phyloP scores from a whole-genome alignment of 495 filamentous ascomycete genomes.

The Barbatosphaeria neglecta region DNA sequence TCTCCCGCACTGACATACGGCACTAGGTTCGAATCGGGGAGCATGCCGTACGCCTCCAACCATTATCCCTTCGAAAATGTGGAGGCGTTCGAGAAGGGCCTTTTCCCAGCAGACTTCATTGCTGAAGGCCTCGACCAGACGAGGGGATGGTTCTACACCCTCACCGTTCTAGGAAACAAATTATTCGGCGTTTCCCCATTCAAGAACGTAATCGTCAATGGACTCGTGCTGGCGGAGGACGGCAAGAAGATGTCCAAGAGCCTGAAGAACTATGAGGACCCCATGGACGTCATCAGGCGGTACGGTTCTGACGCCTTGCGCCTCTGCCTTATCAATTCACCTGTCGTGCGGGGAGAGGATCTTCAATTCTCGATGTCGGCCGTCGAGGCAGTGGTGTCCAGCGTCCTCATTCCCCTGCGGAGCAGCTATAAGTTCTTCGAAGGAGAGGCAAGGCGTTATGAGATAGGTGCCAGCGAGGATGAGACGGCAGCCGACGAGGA shows the following conservation, averaged over 20 bases:
- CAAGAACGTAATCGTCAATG: constrained; percentile 95
- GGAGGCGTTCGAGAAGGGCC: constrained; percentile 61
- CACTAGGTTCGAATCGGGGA: constrained; percentile 51
- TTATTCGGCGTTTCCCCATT: constrained; percentile 84
- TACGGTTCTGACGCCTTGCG: constrained; percentile 92
- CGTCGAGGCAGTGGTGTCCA: constrained; percentile 91
- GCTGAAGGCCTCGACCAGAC: constrained; percentile 75
- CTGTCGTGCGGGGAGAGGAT: constrained; percentile 86
- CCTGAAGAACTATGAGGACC: constrained; percentile 95
- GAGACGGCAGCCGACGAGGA: too few relatives aligned
- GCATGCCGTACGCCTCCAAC: constrained; percentile 88
- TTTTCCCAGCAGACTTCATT: constrained; percentile 94
- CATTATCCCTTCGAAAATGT: constrained; percentile 95
- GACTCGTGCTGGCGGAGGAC: constrained; percentile 78
- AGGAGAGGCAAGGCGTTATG: background rate
- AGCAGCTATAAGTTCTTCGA: constrained; percentile 72
- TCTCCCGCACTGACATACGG: background rate
- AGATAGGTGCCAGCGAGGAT: background rate
- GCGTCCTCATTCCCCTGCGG: constrained; percentile 90
- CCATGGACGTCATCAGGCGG: constrained; percentile 66
- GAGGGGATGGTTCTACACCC: constrained; percentile 94
- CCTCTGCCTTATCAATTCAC: constrained; percentile 94
- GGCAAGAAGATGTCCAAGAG: constrained; percentile 99
- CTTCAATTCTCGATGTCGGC: constrained; percentile 85
- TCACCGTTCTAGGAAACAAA: constrained; percentile 81